These are phyloP conservation scores for Populus hybrid DNA, from an alignment of 441 rosid species.

Conservation along the genomic window DNA sequence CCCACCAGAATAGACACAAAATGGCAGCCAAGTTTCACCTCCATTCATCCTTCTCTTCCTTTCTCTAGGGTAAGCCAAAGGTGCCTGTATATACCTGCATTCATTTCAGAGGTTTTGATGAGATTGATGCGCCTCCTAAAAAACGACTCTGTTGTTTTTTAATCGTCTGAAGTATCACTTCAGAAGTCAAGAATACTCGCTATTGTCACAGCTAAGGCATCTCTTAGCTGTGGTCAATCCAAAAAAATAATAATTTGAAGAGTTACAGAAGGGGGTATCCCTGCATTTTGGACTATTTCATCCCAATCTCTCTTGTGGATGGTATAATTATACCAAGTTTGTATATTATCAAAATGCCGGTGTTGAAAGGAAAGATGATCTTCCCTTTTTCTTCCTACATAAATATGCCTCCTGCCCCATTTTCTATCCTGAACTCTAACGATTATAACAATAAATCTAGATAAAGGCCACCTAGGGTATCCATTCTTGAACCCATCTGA, in stretches of 20 bases:
- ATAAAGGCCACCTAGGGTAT: neutral
- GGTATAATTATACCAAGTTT: neutral
- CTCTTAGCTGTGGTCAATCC: neutral
- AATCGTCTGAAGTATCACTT: neutral
- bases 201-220: too few relatives aligned
- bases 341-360: neutral
- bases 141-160: neutral
- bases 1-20: conserved; percentile 42
- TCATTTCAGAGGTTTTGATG: neutral
- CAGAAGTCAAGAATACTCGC: neutral
- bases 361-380: neutral
- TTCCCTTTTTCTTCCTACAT: neutral
- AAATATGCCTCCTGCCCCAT: neutral
- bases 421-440: neutral
- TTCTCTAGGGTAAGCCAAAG: conserved; percentile 64
- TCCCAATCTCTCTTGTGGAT: neutral
- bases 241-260: neutral
- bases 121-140: neutral
- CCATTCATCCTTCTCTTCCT: conserved; percentile 63
- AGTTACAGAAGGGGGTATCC: neutral
- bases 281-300: neutral
- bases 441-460: neutral
- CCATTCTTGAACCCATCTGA: neutral
- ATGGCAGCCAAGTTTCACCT: conserved; percentile 58
- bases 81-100: conserved; percentile 61